Percentiles rank a stretch among this genome's conserved stretches.
phyloP scores from a whole-genome alignment of 2,329 filamentous ascomycete species.

The Sarocladium oryzae region DNA sequence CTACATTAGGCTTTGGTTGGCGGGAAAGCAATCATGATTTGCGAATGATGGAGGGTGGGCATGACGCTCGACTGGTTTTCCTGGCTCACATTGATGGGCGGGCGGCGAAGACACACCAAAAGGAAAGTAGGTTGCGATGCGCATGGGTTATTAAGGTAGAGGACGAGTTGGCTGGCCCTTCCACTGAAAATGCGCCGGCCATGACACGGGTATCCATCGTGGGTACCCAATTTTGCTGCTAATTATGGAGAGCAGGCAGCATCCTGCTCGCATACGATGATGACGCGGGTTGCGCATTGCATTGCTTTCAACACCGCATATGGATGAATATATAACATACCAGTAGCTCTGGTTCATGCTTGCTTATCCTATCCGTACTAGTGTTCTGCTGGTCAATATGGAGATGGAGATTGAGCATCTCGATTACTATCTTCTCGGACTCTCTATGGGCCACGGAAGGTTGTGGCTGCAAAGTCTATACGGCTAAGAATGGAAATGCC shows the following conservation, averaged over 20 bases:
- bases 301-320: too few relatives aligned
- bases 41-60: background rate
- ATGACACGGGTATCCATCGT: background rate
- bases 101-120: background rate
- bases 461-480: background rate
- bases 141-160: background rate
- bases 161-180: background rate
- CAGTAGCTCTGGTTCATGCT: too few relatives aligned
- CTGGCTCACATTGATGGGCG: background rate
- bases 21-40: background rate
- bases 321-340: too few relatives aligned
- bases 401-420: too few relatives aligned
- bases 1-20: background rate
- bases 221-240: constrained; percentile 3
- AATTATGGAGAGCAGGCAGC: background rate
- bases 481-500: background rate
- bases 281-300: constrained; percentile 1
- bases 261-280: background rate
- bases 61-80: constrained; percentile 1
- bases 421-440: too few relatives aligned
- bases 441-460: background rate
- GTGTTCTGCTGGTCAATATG: background rate
- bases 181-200: background rate
- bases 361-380: too few relatives aligned
- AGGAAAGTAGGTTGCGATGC: background rate